Evolutionary conservation across 2,329 filamentous ascomycete species (phyloP).

Genomic region (Alternaria triticimaculans): DNA sequence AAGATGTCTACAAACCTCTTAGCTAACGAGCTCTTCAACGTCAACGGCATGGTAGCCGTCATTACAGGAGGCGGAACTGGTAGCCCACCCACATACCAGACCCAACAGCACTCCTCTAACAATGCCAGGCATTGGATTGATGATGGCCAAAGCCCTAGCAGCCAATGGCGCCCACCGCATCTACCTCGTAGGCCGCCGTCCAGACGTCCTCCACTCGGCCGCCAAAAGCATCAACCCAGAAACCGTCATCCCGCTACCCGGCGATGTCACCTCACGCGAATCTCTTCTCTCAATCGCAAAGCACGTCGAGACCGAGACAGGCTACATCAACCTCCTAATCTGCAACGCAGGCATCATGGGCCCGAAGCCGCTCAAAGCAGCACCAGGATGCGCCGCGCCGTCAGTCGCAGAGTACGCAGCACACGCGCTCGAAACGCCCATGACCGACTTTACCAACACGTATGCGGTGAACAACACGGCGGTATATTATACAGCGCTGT

Average conservation of each 20-base stretch:
- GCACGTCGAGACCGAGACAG: conserved; percentile 13
- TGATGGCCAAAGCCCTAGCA: conserved; percentile 27
- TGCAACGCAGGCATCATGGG: conserved; percentile 36
- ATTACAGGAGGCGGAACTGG: conserved; percentile 32
- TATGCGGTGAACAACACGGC: conserved; percentile 52
- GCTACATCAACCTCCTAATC: conserved; percentile 30
- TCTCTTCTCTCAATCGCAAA: conserved; percentile 20
- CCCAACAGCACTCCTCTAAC: background rate
- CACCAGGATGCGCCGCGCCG: conserved; percentile 12
- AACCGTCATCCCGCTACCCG: conserved; percentile 22
- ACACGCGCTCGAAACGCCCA: conserved; percentile 26
- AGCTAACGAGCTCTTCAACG: conserved; percentile 24
- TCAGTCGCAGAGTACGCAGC: conserved; percentile 24
- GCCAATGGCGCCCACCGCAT: conserved; percentile 26
- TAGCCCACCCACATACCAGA: background rate
- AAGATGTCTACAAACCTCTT: conserved; percentile 11
- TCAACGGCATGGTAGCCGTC: conserved; percentile 28
- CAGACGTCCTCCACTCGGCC: conserved; percentile 16
- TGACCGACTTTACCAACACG: conserved; percentile 40
- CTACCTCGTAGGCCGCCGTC: conserved; percentile 29
- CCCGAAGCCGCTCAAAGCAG: conserved; percentile 21
- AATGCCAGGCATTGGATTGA: conserved; percentile 23
- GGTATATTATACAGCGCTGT: conserved; percentile 51
- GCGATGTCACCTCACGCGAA: conserved; percentile 27
- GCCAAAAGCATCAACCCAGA: conserved; percentile 17